Evolutionary conservation across 495 filamentous ascomycete genomes (phyloP), one percentile per base, ranked within the genome.

Genomic region (Daldinia decipiens): DNA sequence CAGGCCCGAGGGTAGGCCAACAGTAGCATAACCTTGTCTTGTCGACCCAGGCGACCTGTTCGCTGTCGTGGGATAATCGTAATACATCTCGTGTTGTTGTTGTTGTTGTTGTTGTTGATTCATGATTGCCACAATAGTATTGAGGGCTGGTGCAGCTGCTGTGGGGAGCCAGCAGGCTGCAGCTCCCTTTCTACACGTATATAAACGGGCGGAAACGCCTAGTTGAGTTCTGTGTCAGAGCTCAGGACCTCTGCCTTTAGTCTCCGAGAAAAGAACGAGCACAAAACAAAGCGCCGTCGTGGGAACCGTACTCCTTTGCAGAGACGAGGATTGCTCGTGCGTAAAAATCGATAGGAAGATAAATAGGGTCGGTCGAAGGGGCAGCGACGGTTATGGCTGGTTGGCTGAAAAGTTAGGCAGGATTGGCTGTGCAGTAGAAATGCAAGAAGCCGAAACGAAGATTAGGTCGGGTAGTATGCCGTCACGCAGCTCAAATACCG

Each of bases 21-120:
- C 86, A 56, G 84, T 87, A 62, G 79, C 80, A 74, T 84, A 86
- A 43, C 80, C 82, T 36, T 82, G 82, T 53, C 81, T 76, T 38
- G 80, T 75, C 9, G 80, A 79, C 51, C 79, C 73, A 15, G 84
- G 84, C 27, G 81, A 83, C 66, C 79, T 77, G 65, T 79, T 81
- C 17, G 79, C 60, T 45, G 74, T 19, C 11, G 70, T 59, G 15
- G 74, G 57, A 38, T 81, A 81, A 54, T 79, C 74, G 63, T 80
- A 76, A 71, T 80, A 80, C 77, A 82, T 81, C 32, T 82, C 79
- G 78, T 83, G 80, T 24, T 63, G 60, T 43, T 84, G 81, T 78
- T 87, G 87, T 79, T 83, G 80, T 24, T 63, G 60, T 43, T 84
- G 81, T 78, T 87, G 87, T 79, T 86, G 86, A 81, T 85, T 86